A percentile compares a stretch with the other conserved stretches of the same genome.
Evolutionary conservation across 2,329 filamentous ascomycete genomes (phyloP).

Genomic region (Seiridium unicorne): DNA sequence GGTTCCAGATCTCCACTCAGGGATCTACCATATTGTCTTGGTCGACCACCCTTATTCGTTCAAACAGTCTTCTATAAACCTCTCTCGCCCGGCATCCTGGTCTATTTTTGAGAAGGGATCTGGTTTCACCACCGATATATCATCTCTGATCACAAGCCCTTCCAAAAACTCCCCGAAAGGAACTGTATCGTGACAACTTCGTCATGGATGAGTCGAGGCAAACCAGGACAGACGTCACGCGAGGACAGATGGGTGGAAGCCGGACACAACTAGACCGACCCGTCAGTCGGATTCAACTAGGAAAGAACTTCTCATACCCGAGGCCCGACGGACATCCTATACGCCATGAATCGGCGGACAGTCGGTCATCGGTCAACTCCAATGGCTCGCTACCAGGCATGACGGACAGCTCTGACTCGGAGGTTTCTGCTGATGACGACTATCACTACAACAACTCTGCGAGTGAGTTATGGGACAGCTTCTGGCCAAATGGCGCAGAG

Average conservation of each 20-base stretch:
- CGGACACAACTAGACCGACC: constrained; percentile 4
- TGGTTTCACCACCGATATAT: background rate
- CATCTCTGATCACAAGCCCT: constrained; percentile 1
- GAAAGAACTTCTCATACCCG: constrained; percentile 34
- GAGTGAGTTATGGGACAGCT: constrained; percentile 50
- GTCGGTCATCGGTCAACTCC: constrained; percentile 43
- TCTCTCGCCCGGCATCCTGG: constrained; percentile 4
- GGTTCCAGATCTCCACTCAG: background rate
- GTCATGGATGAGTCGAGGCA: background rate
- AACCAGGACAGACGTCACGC: constrained; percentile 12
- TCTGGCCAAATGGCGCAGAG: constrained; percentile 35
- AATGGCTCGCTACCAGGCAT: constrained; percentile 46
- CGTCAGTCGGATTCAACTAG: constrained; percentile 18
- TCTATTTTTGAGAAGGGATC: constrained; percentile 1
- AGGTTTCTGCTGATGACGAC: constrained; percentile 50
- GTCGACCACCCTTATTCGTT: background rate
- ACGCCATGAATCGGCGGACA: constrained; percentile 25
- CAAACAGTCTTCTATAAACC: constrained; percentile 7
- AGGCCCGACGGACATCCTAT: constrained; percentile 19
- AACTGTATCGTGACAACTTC: background rate
- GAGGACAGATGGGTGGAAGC: background rate
- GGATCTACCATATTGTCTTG: constrained; percentile 8
- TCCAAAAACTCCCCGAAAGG: background rate
- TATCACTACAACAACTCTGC: constrained; percentile 44
- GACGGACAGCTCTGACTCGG: constrained; percentile 52